phyloP scores from a whole-genome alignment of 495 filamentous ascomycete genomes.

The Oidiodendron maius region DNA sequence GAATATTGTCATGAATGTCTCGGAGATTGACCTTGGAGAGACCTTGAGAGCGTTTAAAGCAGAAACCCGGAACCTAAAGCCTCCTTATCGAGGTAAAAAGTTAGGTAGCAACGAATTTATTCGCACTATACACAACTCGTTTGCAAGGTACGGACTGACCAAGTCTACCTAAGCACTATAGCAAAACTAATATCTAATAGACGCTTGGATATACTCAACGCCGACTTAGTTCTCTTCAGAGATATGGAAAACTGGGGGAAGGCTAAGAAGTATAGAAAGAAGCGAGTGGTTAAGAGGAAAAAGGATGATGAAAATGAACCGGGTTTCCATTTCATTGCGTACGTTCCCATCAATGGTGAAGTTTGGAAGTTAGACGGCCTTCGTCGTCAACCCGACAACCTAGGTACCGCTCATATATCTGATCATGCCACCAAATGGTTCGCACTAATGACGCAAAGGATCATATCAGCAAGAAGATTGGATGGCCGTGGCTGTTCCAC shows the following conservation, averaged over 20 bases:
- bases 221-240: constrained; percentile 62
- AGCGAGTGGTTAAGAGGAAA: constrained; percentile 18
- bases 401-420: constrained; percentile 47
- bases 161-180: neutral
- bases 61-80: constrained; percentile 59
- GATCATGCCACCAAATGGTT: too few species aligned
- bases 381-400: constrained; percentile 60
- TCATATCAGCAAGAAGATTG: constrained; percentile 29
- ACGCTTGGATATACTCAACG: constrained; percentile 73
- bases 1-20: constrained; percentile 87
- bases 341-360: constrained; percentile 65
- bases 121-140: constrained; percentile 79
- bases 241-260: constrained; percentile 39
- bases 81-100: constrained; percentile 67
- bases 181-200: constrained; percentile 23
- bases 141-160: constrained; percentile 54
- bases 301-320: constrained; percentile 37
- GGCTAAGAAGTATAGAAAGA: constrained; percentile 17
- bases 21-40: constrained; percentile 53
- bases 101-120: constrained; percentile 72
- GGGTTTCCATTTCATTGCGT: constrained; percentile 84
- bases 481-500: constrained; percentile 30
- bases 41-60: constrained; percentile 64
- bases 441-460: constrained; percentile 12
- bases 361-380: constrained; percentile 93